Percentiles rank a stretch among this genome's conserved stretches.
These are phyloP conservation scores for Didymella lethalis DNA, from an alignment of 2,329 filamentous ascomycete species.

Conservation along the genomic window DNA sequence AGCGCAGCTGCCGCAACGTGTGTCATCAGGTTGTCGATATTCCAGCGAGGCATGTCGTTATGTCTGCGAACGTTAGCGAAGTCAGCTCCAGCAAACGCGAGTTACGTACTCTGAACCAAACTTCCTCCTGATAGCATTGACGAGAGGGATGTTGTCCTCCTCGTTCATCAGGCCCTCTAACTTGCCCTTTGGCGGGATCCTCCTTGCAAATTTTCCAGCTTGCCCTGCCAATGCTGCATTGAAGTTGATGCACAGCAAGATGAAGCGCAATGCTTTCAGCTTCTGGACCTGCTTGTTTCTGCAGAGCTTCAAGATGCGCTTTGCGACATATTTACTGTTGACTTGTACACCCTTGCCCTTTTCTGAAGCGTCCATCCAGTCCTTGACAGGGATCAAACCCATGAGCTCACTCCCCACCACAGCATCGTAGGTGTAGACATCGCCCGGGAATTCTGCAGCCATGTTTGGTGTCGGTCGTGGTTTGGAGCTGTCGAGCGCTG, in stretches of 20 bases:
- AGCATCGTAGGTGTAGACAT: slow-evolving; percentile 73
- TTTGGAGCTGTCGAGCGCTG: slow-evolving; percentile 71
- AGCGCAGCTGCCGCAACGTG: slow-evolving; percentile 76
- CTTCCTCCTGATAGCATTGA: slow-evolving; percentile 61
- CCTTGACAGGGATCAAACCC: slow-evolving; percentile 71
- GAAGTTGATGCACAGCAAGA: slow-evolving; percentile 59
- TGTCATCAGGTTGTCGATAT: slow-evolving; percentile 74
- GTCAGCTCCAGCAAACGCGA: neutral
- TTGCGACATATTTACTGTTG: slow-evolving; percentile 70
- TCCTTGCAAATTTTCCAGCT: slow-evolving; percentile 51
- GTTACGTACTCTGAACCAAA: slow-evolving; percentile 60
- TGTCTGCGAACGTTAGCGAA: slow-evolving; percentile 31
- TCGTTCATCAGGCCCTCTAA: slow-evolving; percentile 69
- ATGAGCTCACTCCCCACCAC: slow-evolving; percentile 74
- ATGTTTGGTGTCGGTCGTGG: slow-evolving; percentile 76
- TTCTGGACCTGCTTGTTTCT: slow-evolving; percentile 60
- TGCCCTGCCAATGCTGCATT: slow-evolving; percentile 50
- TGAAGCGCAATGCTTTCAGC: slow-evolving; percentile 59
- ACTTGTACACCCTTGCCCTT: slow-evolving; percentile 65
- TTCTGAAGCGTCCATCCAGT: slow-evolving; percentile 75
- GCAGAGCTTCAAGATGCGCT: slow-evolving; percentile 66
- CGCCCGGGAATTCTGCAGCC: slow-evolving; percentile 70
- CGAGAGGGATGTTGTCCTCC: slow-evolving; percentile 33
- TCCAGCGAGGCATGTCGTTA: slow-evolving; percentile 71
- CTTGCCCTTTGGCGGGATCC: slow-evolving; percentile 68